Conservation (phyloP, 2,329 filamentous ascomycete species). For the Chaetomiaceae sp. region DNA sequence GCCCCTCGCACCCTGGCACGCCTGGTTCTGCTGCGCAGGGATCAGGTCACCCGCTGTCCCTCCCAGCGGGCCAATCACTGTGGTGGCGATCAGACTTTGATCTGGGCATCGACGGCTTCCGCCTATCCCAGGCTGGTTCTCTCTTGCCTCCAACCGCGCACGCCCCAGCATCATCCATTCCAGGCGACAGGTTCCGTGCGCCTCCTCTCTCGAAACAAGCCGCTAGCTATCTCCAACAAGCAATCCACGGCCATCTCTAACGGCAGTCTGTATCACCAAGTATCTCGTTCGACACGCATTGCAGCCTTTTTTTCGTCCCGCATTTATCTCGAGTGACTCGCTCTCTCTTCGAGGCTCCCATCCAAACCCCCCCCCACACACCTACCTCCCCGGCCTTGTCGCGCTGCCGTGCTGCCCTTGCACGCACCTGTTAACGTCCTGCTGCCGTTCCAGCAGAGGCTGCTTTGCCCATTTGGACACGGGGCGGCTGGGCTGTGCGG, state of each 20-base stretch:
- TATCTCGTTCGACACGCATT: constrained; percentile 8
- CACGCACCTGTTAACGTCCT: constrained; percentile 3
- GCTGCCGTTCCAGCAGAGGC: constrained; percentile 1
- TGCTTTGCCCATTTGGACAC: constrained; percentile 15
- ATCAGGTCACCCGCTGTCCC: constrained; percentile 18
- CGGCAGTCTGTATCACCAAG: constrained; percentile 15
- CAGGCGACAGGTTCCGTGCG: constrained; percentile 6
- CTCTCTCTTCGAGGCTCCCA: too few species aligned
- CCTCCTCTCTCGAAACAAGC: constrained; percentile 11
- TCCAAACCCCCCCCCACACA: too few species aligned
- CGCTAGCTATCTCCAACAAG: constrained; percentile 11
- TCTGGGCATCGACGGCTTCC: constrained; percentile 24
- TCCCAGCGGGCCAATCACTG: constrained; percentile 30
- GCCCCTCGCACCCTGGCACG: constrained; percentile 11
- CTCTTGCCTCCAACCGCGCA: constrained; percentile 17
- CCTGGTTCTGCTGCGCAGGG: constrained; percentile 15
- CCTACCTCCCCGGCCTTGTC: too few species aligned
- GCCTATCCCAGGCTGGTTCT: constrained; percentile 11
- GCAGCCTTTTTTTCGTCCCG: constrained; percentile 4
- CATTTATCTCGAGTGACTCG: constrained; percentile 11
- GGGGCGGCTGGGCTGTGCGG: constrained; percentile 20
- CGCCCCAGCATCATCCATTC: constrained; percentile 10
- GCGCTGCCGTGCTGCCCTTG: constrained; percentile 6
- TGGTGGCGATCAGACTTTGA: constrained; percentile 33
- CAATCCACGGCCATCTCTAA: constrained; percentile 16